Conservation (phyloP, 768 basidiomycete species). For the Galerina marginata region DNA sequence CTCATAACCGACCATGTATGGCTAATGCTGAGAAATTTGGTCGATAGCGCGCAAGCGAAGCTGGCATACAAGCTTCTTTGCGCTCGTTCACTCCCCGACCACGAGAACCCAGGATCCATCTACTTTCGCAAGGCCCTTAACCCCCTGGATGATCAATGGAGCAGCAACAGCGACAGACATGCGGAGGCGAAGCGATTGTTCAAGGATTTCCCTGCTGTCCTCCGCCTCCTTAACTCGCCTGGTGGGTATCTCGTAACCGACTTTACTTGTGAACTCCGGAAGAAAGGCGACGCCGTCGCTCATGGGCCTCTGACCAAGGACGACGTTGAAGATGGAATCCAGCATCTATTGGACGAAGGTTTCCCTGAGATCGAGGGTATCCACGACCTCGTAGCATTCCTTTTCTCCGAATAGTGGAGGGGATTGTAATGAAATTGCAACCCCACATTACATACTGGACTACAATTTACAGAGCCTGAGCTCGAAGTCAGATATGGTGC, state of each 20-base stretch:
- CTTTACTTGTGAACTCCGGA: background rate
- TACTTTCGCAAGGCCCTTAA: background rate
- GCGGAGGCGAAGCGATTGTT: background rate
- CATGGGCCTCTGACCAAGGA: background rate
- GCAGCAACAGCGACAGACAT: background rate
- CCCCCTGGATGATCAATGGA: too few relatives aligned
- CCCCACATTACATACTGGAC: too few relatives aligned
- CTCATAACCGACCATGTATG: too few relatives aligned
- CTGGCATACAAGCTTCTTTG: background rate
- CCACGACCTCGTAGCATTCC: background rate
- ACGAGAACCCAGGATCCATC: background rate
- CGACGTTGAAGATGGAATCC: background rate
- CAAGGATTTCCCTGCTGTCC: background rate
- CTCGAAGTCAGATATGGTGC: too few relatives aligned
- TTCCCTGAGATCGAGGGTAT: background rate
- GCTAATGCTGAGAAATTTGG: background rate
- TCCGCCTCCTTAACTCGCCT: background rate
- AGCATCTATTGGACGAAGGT: background rate
- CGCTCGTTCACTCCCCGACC: background rate
- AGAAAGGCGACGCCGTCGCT: background rate
- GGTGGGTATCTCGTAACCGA: background rate
- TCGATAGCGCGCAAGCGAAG: background rate
- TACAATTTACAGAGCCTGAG: too few relatives aligned
- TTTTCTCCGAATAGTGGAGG: background rate
- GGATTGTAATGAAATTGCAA: too few relatives aligned